Evolutionary conservation across 2,329 filamentous ascomycete genomes (phyloP).

Genomic region (Aspergillus udagawae): DNA sequence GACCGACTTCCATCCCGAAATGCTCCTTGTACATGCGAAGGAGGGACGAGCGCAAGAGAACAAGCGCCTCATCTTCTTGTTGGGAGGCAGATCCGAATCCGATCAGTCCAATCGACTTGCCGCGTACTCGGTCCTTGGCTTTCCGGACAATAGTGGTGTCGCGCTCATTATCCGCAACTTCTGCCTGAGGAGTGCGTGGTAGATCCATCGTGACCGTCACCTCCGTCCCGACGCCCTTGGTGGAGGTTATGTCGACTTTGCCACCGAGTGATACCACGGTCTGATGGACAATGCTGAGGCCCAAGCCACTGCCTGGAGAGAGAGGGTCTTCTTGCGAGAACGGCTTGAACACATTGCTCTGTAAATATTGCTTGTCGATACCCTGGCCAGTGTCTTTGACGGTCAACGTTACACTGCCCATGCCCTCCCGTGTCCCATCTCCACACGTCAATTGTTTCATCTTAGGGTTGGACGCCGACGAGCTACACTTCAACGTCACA

Average conservation of each 20-base stretch:
- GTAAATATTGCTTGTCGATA: conserved; percentile 21
- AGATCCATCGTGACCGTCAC: conserved; percentile 7
- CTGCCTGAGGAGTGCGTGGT: neutral
- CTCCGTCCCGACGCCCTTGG: conserved; percentile 23
- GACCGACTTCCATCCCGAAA: conserved; percentile 16
- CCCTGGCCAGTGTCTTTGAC: conserved; percentile 31
- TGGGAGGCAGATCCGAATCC: conserved; percentile 16
- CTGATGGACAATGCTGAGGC: conserved; percentile 54
- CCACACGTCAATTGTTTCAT: conserved; percentile 4
- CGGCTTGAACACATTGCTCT: conserved; percentile 46
- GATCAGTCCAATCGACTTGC: conserved; percentile 17
- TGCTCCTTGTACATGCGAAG: conserved; percentile 18
- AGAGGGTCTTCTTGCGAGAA: conserved; percentile 59
- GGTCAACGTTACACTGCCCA: conserved; percentile 16
- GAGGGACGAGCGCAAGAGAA: conserved; percentile 13
- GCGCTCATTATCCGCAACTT: neutral
- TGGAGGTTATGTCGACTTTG: conserved; percentile 23
- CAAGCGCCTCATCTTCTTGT: conserved; percentile 1
- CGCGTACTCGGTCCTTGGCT: conserved; percentile 1
- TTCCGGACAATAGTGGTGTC: neutral
- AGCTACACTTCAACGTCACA: conserved; percentile 28
- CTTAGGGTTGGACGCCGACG: neutral
- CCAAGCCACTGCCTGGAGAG: conserved; percentile 55
- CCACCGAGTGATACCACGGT: conserved; percentile 25
- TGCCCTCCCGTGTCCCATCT: neutral